These are phyloP conservation scores for Deinandra increscens DNA, from an alignment of 129 eudicot genomes.

Conservation along the genomic window DNA sequence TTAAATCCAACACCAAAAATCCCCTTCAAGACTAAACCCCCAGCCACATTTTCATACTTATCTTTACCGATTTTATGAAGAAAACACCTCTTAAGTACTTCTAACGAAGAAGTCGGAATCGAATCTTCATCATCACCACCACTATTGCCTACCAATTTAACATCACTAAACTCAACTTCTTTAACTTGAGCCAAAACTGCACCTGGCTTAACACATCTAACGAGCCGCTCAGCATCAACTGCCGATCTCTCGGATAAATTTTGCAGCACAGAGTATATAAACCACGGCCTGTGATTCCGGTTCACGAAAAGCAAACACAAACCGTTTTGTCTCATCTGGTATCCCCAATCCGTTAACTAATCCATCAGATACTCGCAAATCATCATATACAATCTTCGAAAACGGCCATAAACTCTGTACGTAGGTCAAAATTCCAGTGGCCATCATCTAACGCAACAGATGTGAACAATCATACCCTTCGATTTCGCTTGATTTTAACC, in stretches of 20 bases:
- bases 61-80: conserved; percentile 56
- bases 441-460: conserved; percentile 25
- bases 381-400: conserved; percentile 36
- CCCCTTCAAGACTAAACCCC: conserved; percentile 76
- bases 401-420: conserved; percentile 71
- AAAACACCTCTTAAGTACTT: conserved; percentile 71
- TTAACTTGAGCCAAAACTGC: conserved; percentile 74
- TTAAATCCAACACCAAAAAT: conserved; percentile 83
- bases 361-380: conserved; percentile 60
- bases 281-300: conserved; percentile 61
- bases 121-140: conserved; percentile 21
- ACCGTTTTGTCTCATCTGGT: conserved; percentile 72
- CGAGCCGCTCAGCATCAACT: conserved; percentile 59
- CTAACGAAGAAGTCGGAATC: conserved; percentile 62
- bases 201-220: conserved; percentile 67
- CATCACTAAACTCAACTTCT: conserved; percentile 29
- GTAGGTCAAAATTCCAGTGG: conserved; percentile 35
- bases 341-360: conserved; percentile 52
- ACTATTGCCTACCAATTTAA: conserved; percentile 17
- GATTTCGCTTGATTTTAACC: background rate
- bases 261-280: conserved; percentile 70
- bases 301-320: conserved; percentile 70
- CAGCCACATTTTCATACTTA: conserved; percentile 76
- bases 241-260: conserved; percentile 83
- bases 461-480: background rate